Evolutionary conservation across 2,329 filamentous ascomycete species (phyloP).

Genomic region (Xylariaceae sp.): DNA sequence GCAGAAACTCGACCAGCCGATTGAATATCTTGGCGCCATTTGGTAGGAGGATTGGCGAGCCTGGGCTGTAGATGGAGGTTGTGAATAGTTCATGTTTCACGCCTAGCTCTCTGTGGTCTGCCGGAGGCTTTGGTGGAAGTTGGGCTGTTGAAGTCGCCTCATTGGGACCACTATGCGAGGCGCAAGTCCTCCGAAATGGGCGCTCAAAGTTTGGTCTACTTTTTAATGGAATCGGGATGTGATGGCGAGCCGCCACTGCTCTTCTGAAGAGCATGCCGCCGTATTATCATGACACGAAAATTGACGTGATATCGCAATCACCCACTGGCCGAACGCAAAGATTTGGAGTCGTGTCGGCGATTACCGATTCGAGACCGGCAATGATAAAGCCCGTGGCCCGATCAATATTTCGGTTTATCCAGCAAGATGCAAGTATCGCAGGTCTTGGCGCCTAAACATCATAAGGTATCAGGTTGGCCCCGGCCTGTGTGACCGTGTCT

Average conservation of each 20-base stretch:
- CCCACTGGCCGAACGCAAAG: neutral
- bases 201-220: constrained; percentile 11
- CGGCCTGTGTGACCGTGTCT: too few relatives aligned
- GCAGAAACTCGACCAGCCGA: constrained; percentile 74
- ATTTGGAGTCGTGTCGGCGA: neutral
- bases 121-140: constrained; percentile 25
- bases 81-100: constrained; percentile 73
- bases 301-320: constrained; percentile 2
- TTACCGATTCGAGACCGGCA: too few relatives aligned
- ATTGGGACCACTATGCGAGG: constrained; percentile 20
- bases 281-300: constrained; percentile 12
- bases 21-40: constrained; percentile 81
- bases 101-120: constrained; percentile 59
- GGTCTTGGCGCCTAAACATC: too few relatives aligned
- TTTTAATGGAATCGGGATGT: constrained; percentile 12
- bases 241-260: constrained; percentile 13
- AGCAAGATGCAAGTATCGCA: too few relatives aligned
- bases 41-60: constrained; percentile 79
- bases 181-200: constrained; percentile 21
- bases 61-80: constrained; percentile 74
- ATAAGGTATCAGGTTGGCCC: too few relatives aligned
- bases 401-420: too few relatives aligned
- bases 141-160: constrained; percentile 13
- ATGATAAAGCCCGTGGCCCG: too few relatives aligned
- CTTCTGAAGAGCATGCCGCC: constrained; percentile 26